Base-by-base conservation (phyloP, 352 stramenopile genomes). In the Globisporangium middletonii region DNA sequence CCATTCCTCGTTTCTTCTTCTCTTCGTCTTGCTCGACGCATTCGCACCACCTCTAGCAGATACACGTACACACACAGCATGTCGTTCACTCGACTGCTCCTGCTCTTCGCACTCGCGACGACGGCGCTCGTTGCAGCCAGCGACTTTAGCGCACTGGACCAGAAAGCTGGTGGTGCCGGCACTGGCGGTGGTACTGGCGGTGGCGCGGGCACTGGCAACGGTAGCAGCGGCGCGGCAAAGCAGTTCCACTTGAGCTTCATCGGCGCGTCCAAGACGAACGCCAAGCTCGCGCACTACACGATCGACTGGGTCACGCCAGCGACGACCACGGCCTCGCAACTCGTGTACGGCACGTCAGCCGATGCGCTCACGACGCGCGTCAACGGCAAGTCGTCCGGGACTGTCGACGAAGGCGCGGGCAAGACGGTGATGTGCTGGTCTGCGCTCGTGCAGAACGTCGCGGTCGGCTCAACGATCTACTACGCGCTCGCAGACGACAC, bases 181-280 rank as follows among this genome's bases (percentile, higher is more conserved):
- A 44, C 30, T 4, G 49, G 19, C 15, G 30, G 18, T 41, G 47
- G 26, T 41, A 26, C 18, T 54, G 49, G 16, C 8, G 30, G 18
- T 18, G 49, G 18, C 48, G 11, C 12, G 7, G 49, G 28, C 18
- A 37, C 35, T 13, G 27, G 41, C 26, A n/a, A 27, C 44, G 4
- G 23, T 4, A 12, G 3, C 55, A 9, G 30, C 2, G 26, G 27
- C 46, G 19, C 18, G 4, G n/a, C 19, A 11, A 28, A n/a, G 2
- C 80, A 91, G 62, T 91, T 87, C 64, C 80, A 91, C 57, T 66
- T 91, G 50, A 89, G 73, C 45, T 55, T 89, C 50, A 75, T 83
- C 0, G 60, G 70, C 23, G 59, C 63, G 18, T 55, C 13, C 35
- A 60, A 37, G 50, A 58, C 44, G 50, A 73, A 64, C 65, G 59